Percentiles rank a stretch among this genome's conserved stretches.
Conservation (phyloP, 208 protist species). For the Acanthamoeba quina region DNA sequence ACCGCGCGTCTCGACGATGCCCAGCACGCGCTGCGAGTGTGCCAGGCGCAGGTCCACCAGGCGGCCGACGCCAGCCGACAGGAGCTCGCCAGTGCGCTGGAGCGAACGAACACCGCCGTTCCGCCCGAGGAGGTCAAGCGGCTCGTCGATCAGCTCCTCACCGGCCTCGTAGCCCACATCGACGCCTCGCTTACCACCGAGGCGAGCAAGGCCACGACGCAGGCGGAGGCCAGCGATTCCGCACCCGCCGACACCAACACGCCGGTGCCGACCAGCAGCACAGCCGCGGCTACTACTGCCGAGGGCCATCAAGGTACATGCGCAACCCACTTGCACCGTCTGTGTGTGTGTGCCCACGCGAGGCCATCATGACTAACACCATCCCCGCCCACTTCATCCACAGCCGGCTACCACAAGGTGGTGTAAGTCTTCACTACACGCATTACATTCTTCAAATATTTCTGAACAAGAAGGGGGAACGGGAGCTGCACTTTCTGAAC, state of each 20-base stretch:
- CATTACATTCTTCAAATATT: neutral
- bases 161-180: neutral
- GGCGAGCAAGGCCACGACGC: neutral
- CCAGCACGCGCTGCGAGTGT: neutral
- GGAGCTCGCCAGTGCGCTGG: neutral
- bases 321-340: no score
- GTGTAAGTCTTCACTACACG: neutral
- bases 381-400: neutral
- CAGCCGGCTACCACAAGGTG: constrained; percentile 37
- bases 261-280: no score
- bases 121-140: constrained; percentile 22
- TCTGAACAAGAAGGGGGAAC: neutral
- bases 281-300: no score
- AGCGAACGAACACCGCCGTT: neutral
- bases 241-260: neutral
- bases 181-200: neutral
- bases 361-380: neutral
- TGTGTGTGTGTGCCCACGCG: no score
- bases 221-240: neutral
- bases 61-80: neutral
- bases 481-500: neutral
- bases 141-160: neutral
- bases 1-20: constrained; percentile 14
- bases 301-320: neutral
- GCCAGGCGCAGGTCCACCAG: neutral